Conservation (phyloP, 257 asterid species). For the Solanum dulcamara region DNA sequence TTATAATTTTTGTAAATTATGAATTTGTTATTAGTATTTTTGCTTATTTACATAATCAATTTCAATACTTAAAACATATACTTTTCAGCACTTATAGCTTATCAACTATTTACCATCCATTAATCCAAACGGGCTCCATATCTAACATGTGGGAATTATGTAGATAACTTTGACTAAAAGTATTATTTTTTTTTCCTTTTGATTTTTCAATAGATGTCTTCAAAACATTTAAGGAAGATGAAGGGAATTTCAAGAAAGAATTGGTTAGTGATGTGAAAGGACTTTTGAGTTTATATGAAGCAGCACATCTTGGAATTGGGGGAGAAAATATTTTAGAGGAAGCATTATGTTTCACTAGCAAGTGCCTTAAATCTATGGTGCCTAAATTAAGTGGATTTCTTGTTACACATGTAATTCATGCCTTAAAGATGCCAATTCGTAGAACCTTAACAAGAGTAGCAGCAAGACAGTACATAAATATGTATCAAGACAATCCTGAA, state of each 20-base stretch:
- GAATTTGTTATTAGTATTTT: not conserved
- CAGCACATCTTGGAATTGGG: not conserved
- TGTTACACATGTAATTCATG: not conserved
- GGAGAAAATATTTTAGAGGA: slow-evolving; percentile 2
- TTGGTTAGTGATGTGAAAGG: not conserved
- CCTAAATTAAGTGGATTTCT: not conserved
- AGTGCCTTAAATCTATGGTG: not conserved
- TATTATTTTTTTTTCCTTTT: too few relatives aligned
- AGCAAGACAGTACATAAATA: not conserved
- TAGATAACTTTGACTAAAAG: too few relatives aligned
- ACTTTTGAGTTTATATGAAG: slow-evolving; percentile 2
- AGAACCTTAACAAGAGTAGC: not conserved
- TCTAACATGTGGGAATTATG: not conserved
- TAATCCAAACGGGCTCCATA: not conserved
- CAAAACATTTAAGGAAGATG: not conserved
- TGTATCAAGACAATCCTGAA: not conserved
- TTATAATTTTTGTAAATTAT: too few relatives aligned
- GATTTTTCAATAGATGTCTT: not conserved
- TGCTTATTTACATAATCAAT: not conserved
- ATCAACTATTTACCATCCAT: not conserved
- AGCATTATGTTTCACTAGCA: not conserved
- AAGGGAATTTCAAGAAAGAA: not conserved
- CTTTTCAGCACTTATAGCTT: not conserved
- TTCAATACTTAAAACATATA: not conserved
- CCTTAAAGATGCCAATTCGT: not conserved